Evolutionary conservation across 495 filamentous ascomycete genomes (phyloP).

Genomic region (Lophiotrema nucula): DNA sequence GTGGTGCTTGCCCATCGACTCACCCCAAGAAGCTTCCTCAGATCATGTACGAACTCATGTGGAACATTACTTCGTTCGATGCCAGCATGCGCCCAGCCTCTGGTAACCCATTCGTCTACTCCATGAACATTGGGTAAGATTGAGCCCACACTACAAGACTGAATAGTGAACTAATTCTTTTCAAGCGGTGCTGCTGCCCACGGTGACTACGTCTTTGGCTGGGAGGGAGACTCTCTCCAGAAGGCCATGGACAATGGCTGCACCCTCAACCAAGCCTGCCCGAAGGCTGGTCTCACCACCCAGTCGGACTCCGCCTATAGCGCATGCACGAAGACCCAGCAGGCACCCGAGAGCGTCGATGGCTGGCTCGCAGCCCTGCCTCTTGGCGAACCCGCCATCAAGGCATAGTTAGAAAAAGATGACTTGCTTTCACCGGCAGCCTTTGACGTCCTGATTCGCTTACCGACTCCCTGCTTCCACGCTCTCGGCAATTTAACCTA

Average conservation of each 20-base stretch:
- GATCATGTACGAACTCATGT: slow-evolving; percentile 54
- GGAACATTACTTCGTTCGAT: slow-evolving; percentile 47
- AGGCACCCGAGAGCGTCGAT: slow-evolving; percentile 44
- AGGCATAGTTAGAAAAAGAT: slow-evolving; percentile 45
- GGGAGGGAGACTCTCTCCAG: slow-evolving; percentile 49
- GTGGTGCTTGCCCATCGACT: slow-evolving; percentile 49
- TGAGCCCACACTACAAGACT: not conserved
- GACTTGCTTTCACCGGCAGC: not conserved
- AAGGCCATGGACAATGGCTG: slow-evolving; percentile 51
- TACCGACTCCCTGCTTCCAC: no score
- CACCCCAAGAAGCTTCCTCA: slow-evolving; percentile 52
- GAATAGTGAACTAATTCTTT: no score
- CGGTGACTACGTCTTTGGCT: slow-evolving; percentile 52
- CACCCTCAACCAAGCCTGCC: slow-evolving; percentile 42
- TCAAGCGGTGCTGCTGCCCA: slow-evolving; percentile 46
- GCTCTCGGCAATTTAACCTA: no score
- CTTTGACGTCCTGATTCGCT: no score
- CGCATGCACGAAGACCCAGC: slow-evolving; percentile 42
- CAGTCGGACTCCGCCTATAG: slow-evolving; percentile 44
- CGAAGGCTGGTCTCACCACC: slow-evolving; percentile 37
- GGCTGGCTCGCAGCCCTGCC: slow-evolving; percentile 54
- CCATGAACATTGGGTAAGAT: slow-evolving; percentile 51
- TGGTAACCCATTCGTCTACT: slow-evolving; percentile 49
- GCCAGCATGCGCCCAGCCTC: slow-evolving; percentile 45
- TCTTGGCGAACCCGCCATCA: slow-evolving; percentile 52